phyloP scores from a whole-genome alignment of 148 eudicot genomes.

The Rhododendron mucronatum region DNA sequence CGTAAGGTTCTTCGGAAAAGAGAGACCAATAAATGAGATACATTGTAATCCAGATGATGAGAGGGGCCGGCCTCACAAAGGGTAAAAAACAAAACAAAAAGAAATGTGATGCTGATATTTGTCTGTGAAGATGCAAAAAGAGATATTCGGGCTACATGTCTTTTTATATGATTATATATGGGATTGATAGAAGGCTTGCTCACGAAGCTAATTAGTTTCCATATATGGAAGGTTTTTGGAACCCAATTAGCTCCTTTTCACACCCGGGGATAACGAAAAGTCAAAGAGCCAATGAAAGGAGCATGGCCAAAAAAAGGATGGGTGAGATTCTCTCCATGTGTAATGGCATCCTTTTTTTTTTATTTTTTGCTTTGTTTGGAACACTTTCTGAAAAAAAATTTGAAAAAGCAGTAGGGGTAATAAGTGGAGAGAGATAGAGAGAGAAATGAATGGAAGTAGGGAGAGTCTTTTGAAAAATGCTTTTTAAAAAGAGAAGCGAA shows the following conservation, averaged over 20 bases:
- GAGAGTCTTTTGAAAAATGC: too few species aligned
- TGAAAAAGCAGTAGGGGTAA: too few species aligned
- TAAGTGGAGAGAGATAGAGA: too few species aligned
- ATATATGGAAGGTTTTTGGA: background rate
- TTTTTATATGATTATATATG: background rate
- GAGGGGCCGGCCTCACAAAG: background rate
- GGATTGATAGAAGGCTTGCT: background rate
- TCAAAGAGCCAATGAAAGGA: background rate
- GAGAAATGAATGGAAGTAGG: too few species aligned
- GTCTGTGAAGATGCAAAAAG: background rate
- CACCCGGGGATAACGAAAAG: background rate
- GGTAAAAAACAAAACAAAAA: background rate
- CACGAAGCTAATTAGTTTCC: background rate
- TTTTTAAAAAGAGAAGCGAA: too few species aligned
- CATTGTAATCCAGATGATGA: background rate
- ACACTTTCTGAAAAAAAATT: too few species aligned
- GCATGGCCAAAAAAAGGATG: background rate
- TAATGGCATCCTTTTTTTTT: too few species aligned
- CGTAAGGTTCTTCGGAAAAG: too few species aligned
- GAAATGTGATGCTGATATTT: background rate
- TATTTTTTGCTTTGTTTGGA: too few species aligned
- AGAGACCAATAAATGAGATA: too few species aligned
- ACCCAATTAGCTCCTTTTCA: background rate
- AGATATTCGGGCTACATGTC: background rate
- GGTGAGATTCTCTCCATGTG: background rate